A percentile compares a stretch with the other conserved stretches of the same genome.
phyloP scores from a whole-genome alignment of 164 flowering plant genomes.

The Liriodendron chinense region DNA sequence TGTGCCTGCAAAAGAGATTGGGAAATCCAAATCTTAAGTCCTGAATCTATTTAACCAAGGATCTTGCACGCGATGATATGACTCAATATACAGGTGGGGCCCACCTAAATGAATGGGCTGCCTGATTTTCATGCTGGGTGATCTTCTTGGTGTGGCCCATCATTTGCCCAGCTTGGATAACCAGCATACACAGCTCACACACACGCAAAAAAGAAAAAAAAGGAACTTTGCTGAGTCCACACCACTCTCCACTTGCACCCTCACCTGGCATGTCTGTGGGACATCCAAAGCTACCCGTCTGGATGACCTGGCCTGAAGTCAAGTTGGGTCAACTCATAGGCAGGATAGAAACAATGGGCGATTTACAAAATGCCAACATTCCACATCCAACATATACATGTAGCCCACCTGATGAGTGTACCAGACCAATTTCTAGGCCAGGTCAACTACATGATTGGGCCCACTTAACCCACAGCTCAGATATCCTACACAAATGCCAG shows the following conservation, averaged over 20 bases:
- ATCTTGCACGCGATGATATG: neutral
- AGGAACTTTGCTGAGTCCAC: neutral
- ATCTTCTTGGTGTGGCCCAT: neutral
- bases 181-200: neutral
- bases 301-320: neutral
- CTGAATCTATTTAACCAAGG: neutral
- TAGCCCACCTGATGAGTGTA: neutral
- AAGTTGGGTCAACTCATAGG: neutral
- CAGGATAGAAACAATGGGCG: neutral
- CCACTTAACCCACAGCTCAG: neutral
- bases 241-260: neutral
- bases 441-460: neutral
- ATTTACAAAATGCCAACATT: neutral
- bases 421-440: neutral
- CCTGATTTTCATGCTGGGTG: neutral
- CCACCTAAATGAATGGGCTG: neutral
- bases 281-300: no score
- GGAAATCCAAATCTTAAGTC: neutral
- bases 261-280: no score
- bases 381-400: neutral
- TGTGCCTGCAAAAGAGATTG: constrained; percentile 52
- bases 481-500: neutral
- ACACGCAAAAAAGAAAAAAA: neutral
- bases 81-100: neutral
- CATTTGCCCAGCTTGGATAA: neutral